Percentiles rank a stretch among this genome's conserved stretches.
Evolutionary conservation across 768 basidiomycete species (phyloP).

Genomic region (Favolaschia claudopus): DNA sequence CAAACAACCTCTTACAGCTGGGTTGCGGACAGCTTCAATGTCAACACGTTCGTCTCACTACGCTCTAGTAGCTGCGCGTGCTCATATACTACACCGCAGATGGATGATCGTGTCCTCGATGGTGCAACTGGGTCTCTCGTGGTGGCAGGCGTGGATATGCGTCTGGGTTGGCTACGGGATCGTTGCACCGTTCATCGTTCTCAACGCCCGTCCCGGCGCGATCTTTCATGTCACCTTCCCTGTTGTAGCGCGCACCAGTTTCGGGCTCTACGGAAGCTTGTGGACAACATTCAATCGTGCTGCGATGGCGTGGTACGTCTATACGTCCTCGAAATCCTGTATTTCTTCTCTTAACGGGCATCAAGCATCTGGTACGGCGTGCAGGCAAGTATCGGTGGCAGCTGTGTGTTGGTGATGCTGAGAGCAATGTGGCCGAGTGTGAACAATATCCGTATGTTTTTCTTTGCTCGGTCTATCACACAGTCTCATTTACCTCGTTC

Average conservation of each 20-base stretch:
- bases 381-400: conserved; percentile 84
- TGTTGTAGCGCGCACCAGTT: conserved; percentile 78
- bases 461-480: background rate
- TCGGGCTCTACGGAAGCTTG: conserved; percentile 78
- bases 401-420: conserved; percentile 78
- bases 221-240: conserved; percentile 81
- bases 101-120: conserved; percentile 84
- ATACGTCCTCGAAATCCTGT: background rate
- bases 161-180: conserved; percentile 71
- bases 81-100: conserved; percentile 38
- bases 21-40: conserved; percentile 84
- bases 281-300: conserved; percentile 84
- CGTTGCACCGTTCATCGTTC: conserved; percentile 73
- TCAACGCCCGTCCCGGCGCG: conserved; percentile 82
- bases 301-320: conserved; percentile 71
- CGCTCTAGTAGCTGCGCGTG: background rate
- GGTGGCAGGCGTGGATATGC: conserved; percentile 89
- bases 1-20: conserved; percentile 53
- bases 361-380: conserved; percentile 79
- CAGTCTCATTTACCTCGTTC: background rate
- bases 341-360: background rate
- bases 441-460: conserved; percentile 64
- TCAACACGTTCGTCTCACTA: conserved; percentile 65
- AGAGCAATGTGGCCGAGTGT: conserved; percentile 80
- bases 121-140: conserved; percentile 74